Evolutionary conservation across 495 filamentous ascomycete species (phyloP).

Genomic region (Choiromyces venosus): DNA sequence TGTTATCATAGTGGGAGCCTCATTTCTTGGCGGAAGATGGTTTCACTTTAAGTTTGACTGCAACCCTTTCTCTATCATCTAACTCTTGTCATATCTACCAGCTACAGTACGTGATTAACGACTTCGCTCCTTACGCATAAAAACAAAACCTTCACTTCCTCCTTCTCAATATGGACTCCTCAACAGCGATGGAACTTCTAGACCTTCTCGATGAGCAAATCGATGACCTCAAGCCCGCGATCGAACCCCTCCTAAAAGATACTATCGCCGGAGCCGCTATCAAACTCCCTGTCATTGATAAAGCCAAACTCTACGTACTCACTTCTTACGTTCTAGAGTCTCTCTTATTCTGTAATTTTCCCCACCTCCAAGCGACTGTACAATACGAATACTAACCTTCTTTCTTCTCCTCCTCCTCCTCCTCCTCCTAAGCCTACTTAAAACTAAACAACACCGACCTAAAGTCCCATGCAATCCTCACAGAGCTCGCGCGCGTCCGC

Average conservation of each 20-base stretch:
- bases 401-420: no score
- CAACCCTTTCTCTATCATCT: neutral
- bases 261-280: conserved; percentile 61
- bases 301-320: conserved; percentile 82
- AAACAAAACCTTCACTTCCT: neutral
- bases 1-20: no score
- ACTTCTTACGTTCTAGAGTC: conserved; percentile 84
- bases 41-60: neutral
- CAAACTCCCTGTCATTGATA: conserved; percentile 85
- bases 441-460: conserved; percentile 72
- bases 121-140: no score
- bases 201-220: conserved; percentile 69
- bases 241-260: conserved; percentile 60
- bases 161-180: conserved; percentile 32
- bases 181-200: conserved; percentile 51
- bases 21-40: neutral
- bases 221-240: conserved; percentile 66
- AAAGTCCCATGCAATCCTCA: conserved; percentile 75
- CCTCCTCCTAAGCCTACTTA: conserved; percentile 72
- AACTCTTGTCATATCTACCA: neutral
- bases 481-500: conserved; percentile 74
- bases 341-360: conserved; percentile 72
- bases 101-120: no score
- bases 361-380: conserved; percentile 14
- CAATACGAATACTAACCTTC: conserved; percentile 25